Base-by-base conservation (phyloP, 2,329 filamentous ascomycete species). In the Ustulina deusta region DNA sequence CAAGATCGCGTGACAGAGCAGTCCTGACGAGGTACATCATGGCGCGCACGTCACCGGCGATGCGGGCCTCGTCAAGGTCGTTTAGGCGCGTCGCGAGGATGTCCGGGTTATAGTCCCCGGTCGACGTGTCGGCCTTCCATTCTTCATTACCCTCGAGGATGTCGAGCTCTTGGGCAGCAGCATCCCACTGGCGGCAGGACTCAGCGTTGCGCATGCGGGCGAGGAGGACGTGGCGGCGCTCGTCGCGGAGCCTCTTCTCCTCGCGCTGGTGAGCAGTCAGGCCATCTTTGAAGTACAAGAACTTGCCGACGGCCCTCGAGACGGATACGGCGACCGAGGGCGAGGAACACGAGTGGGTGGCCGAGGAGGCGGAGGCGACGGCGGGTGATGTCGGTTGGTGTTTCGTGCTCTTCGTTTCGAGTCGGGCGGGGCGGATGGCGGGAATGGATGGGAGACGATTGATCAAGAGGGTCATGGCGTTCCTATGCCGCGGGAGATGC, bases 11-110 rank as follows among this genome's bases (percentile, higher is more conserved):
- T 44, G 91, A 93, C 56, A 97, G 81, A 1, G 92, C 86, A 0
- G 93, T 97, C 32, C 94, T 89, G 42, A 97, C 85, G 42, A 96
- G 84, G 75, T 93, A 90, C 75, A 96, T 85, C 91, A 97, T 96
- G 63, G 86, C 85, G 69, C 86, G 86, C 62, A 93, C 85, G 78
- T 97, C 93, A 71, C 89, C 89, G 70, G 86, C 90, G 11, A 85
- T 83, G 5, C 92, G 87, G 17, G 93, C 94, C 11, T 91, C 85
- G 72, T 97, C 91, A 67, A 97, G 84, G 71, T 93, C 89, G 61
- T 84, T 82, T 49, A 97, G 81, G n/a, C 92, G 89, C 36, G 86
- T 82, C 70, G 90, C 84, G 48, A 97, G 88, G 9, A 97, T 82
- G 0, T 82, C 82, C 0, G 89, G 86, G 74, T 95, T 89, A 78